Base-by-base conservation (phyloP, 108 stramenopile species). In the Stephanodiscus minutulus region DNA sequence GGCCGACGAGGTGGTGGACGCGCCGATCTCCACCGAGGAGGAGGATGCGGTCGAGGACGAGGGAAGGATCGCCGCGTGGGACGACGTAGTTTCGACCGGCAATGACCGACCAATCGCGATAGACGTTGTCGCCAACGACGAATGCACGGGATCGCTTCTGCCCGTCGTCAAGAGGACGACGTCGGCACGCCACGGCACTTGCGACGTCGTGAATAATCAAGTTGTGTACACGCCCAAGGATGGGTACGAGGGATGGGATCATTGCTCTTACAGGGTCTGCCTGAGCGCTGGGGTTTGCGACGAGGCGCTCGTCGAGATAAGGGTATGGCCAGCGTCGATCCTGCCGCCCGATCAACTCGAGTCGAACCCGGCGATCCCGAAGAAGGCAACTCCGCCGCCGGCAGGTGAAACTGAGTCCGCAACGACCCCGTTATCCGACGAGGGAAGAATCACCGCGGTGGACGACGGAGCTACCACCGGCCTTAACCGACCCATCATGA, bases 181-280 rank as follows among this genome's bases (percentile, higher is more conserved):
- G 7, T 22, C 57, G 3, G 55, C 76, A 13, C 46, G 1, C 44
- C 69, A 68, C 50, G 76, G 76, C 9, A 20, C 57, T 22, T 77
- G 76, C 36, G 27, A 68, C 17, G 44, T 64, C 49, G 59, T 59
- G 22, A 64, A 70, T 56, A 70, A 77, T 36, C 55, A 77, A 47
- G 63, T 77, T 17, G 10, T 69, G 49, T 77, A 68, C 63, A 58
- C 76, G 8, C 76, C 76, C 55, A 70, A 52, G 7, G 37, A 27
- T 4, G 63, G 63, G 7, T 70, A 50, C 36, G 35, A 17, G 25
- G 76, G 76, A 7, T 77, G 56, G 61, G 76, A 68, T 35, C 39
- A 56, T 27, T 77, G 76, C 50, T 22, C 39, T 17, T 77, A 77
- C 55, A 70, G 68, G 8, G 76, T 57, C 5, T 77, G 76, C 31